phyloP scores from a whole-genome alignment of 306 rosid species.

The Cicer arietinum region DNA sequence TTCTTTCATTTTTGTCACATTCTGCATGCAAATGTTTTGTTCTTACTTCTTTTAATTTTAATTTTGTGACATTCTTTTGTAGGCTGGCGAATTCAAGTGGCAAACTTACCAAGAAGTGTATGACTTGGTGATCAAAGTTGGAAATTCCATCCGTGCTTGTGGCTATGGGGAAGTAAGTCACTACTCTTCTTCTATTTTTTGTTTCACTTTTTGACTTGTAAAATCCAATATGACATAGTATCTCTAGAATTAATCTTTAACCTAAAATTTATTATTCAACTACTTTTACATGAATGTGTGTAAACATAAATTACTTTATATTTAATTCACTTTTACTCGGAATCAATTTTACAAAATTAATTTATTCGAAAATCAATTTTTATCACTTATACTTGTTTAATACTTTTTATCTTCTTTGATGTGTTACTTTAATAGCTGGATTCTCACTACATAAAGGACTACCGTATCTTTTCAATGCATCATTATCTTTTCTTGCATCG shows the following conservation, averaged over 20 bases:
- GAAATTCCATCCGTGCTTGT: conserved; percentile 68
- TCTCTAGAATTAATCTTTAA: no score
- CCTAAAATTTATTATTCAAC: no score
- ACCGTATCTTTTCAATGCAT: not conserved
- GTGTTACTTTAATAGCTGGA: conserved; percentile 3
- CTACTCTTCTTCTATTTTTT: no score
- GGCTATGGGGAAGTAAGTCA: conserved; percentile 69
- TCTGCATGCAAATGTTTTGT: not conserved
- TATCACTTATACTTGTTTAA: not conserved
- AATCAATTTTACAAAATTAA: no score
- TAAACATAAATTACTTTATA: no score
- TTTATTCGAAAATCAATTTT: no score
- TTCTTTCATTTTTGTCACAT: not conserved
- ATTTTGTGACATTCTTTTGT: conserved; percentile 44
- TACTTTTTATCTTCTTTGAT: not conserved
- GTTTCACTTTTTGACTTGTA: no score
- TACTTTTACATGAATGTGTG: no score
- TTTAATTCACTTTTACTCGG: no score
- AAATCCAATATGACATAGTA: no score
- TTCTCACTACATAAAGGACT: conserved; percentile 17
- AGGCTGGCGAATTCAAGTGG: conserved; percentile 85
- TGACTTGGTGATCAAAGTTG: conserved; percentile 65
- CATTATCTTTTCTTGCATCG: conserved; percentile 11
- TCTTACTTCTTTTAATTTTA: not conserved
- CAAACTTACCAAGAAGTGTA: conserved; percentile 72